Percentiles rank a stretch among this genome's conserved stretches.
phyloP scores from a whole-genome alignment of 108 stramenopile genomes.

The Stephanodiscus triporus region DNA sequence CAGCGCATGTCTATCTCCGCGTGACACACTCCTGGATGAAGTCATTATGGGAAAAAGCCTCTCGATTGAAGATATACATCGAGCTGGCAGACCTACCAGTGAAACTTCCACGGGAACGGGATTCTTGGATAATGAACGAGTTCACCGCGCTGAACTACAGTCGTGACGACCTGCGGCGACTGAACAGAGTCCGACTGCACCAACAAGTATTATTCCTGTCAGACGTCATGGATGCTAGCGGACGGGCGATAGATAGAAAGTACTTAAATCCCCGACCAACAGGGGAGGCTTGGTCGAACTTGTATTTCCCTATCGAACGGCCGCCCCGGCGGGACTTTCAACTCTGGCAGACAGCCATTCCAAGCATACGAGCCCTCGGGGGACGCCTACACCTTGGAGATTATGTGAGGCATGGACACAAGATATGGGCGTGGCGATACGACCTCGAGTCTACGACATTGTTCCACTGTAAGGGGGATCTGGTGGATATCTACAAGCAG shows the following conservation, averaged over 20 bases:
- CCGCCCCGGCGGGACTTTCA: too few species aligned
- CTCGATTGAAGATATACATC: background rate
- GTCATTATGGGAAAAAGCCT: slow-evolving; percentile 16
- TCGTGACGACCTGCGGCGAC: background rate
- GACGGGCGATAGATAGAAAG: background rate
- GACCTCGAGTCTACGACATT: too few species aligned
- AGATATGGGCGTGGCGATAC: too few species aligned
- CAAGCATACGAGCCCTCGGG: too few species aligned
- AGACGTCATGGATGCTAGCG: background rate
- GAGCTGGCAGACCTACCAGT: background rate
- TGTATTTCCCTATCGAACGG: too few species aligned
- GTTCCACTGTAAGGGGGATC: too few species aligned
- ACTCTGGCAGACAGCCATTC: too few species aligned
- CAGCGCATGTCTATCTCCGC: background rate
- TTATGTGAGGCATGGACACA: too few species aligned
- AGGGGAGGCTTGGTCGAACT: too few species aligned
- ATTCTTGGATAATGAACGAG: slow-evolving; percentile 13
- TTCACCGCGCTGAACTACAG: slow-evolving; percentile 1
- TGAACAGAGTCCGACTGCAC: slow-evolving; percentile 13
- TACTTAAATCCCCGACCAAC: too few species aligned
- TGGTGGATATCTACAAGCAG: too few species aligned
- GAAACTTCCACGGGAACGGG: slow-evolving; percentile 3
- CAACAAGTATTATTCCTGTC: slow-evolving; percentile 9
- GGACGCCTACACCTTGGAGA: too few species aligned
- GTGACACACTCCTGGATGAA: background rate